phyloP scores from a whole-genome alignment of 2,329 filamentous ascomycete species.

The Tolypocladium endophyticum region DNA sequence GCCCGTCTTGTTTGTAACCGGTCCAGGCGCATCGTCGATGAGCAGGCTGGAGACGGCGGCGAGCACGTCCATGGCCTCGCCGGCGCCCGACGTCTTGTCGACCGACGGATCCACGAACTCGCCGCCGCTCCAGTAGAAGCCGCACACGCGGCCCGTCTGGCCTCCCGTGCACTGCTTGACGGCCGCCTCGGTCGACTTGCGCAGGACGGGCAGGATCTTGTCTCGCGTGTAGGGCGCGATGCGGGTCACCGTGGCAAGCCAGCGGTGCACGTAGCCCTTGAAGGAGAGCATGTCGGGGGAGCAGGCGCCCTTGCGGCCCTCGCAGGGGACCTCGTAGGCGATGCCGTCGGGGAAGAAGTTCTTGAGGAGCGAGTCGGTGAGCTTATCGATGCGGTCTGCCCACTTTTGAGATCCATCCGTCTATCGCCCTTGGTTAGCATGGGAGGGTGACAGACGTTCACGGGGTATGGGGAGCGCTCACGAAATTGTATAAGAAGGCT shows the following conservation, averaged over 20 bases:
- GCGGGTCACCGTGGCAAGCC: constrained; percentile 50
- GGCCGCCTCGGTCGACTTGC: constrained; percentile 47
- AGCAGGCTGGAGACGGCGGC: constrained; percentile 41
- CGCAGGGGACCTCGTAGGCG: constrained; percentile 59
- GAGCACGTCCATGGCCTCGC: constrained; percentile 48
- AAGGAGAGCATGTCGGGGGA: constrained; percentile 63
- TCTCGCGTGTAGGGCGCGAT: constrained; percentile 49
- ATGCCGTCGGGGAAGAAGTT: constrained; percentile 47
- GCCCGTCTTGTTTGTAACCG: constrained; percentile 36
- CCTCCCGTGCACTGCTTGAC: constrained; percentile 53
- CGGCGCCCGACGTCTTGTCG: constrained; percentile 46
- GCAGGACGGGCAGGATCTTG: constrained; percentile 46
- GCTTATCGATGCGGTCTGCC: constrained; percentile 42
- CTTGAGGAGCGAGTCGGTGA: constrained; percentile 38
- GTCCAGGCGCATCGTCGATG: constrained; percentile 26
- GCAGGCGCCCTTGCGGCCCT: constrained; percentile 43
- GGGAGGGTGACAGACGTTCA: too few species aligned
- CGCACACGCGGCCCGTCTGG: constrained; percentile 46
- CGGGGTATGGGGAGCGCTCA: constrained; percentile 16
- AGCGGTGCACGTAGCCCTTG: constrained; percentile 60
- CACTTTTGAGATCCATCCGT: constrained; percentile 44
- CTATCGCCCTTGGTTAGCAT: constrained; percentile 14
- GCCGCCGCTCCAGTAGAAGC: constrained; percentile 48
- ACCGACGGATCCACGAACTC: constrained; percentile 32
- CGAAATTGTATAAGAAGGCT: constrained; percentile 59